Evolutionary conservation across 2,329 filamentous ascomycete genomes (phyloP).

Genomic region (Graphilbum fragrans): DNA sequence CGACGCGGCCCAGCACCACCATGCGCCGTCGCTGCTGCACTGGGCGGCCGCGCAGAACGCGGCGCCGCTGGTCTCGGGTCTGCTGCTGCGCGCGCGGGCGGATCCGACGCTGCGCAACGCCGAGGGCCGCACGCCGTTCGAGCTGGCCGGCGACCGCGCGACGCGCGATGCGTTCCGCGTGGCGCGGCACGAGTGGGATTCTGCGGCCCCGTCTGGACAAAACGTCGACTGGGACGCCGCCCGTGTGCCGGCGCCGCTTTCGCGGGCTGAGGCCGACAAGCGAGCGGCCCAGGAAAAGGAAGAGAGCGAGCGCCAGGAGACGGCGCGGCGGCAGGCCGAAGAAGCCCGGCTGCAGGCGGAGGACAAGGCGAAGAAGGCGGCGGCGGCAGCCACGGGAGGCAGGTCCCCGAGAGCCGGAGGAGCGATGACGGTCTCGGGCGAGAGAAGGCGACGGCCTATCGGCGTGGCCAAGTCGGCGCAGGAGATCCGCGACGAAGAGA

Average conservation of each 20-base stretch:
- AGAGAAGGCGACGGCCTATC: slow-evolving; percentile 36
- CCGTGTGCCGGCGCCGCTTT: slow-evolving; percentile 59
- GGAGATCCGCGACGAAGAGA: slow-evolving; percentile 74
- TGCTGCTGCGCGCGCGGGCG: slow-evolving; percentile 62
- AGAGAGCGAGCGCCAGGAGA: slow-evolving; percentile 56
- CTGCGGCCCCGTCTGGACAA: slow-evolving; percentile 52
- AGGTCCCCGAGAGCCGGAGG: slow-evolving; percentile 3
- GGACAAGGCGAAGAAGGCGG: slow-evolving; percentile 36
- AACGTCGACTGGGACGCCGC: slow-evolving; percentile 56
- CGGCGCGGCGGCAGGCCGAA: slow-evolving; percentile 59
- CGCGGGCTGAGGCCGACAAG: slow-evolving; percentile 57
- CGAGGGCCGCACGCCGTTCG: slow-evolving; percentile 78
- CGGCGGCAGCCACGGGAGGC: slow-evolving; percentile 10
- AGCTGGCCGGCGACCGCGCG: slow-evolving; percentile 71
- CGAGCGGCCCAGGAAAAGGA: slow-evolving; percentile 58
- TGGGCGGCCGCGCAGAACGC: slow-evolving; percentile 74
- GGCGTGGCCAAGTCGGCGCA: slow-evolving; percentile 59
- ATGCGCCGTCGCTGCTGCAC: slow-evolving; percentile 75
- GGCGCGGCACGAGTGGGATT: slow-evolving; percentile 70
- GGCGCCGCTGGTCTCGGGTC: slow-evolving; percentile 60
- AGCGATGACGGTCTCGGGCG: slow-evolving; percentile 17
- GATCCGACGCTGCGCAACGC: slow-evolving; percentile 59
- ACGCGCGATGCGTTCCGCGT: slow-evolving; percentile 89
- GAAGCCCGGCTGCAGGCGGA: slow-evolving; percentile 52
- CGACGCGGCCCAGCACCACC: slow-evolving; percentile 47